Evolutionary conservation across 345 rosid genomes (phyloP), one percentile per base, ranked within the genome.

Genomic region (Eucalyptus victrix): DNA sequence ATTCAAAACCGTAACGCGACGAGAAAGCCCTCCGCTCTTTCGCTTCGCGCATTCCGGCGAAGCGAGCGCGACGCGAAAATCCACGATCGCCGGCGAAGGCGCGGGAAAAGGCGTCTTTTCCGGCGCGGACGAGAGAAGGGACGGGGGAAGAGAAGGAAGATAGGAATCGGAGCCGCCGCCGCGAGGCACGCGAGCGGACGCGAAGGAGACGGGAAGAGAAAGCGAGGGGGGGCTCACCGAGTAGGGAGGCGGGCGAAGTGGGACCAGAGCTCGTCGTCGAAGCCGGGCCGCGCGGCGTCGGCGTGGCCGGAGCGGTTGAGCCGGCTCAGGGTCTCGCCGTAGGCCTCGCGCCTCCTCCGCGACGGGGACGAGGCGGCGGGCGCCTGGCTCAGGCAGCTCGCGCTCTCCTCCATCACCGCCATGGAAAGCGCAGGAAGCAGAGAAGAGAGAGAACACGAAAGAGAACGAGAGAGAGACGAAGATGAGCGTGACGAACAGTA

Each of bases 161-260:
- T 37, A 16, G 47, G 69, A 60, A 56, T 11, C 83, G 83, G 83
- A 76, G 83, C 26, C 12, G 30, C 32, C 32, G 32, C 32, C 30
- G 13, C 87, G 69, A 42, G 67, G 53, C 32, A 23, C 53, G 47
- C 5, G 32, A 30, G 44, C 24, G 24, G 24, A 53, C 56, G 56
- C 56, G 56, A 53, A 53, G 56, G 56, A 47, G 47, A 62, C 12
- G 51, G 83, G 34, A 89, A 89, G 9, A 81, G 54, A 44, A 88
- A 69, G 80, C 42, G 54, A 7, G 49, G 49, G 15, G 44, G 23
- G 1, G 9, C 19, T 76, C 92, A 98, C 99, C 99, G 91, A 40
- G 96, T 90, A 26, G 99, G 99, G 85, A 98, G 98, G 88, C 98
- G 97, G 80, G 89, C 93, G 93, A 98, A 97, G 95, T 98, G 99